Evolutionary conservation across 2,329 filamentous ascomycete genomes (phyloP).

Genomic region (Zalaria sp.): DNA sequence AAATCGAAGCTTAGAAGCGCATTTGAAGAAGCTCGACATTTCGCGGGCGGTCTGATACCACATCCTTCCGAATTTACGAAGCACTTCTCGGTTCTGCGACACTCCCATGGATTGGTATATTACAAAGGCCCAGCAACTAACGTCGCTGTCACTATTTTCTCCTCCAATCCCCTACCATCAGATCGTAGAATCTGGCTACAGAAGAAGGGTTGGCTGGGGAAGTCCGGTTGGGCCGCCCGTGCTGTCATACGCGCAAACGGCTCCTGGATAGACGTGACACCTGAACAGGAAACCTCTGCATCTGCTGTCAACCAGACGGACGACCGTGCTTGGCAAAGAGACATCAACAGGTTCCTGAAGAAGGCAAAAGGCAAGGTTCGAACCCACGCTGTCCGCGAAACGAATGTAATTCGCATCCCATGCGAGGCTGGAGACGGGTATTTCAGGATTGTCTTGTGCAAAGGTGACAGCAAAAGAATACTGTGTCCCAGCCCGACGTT

Average conservation of each 20-base stretch:
- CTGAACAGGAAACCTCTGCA: conserved; percentile 30
- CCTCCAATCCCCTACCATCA: conserved; percentile 39
- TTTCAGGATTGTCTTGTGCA: too few species aligned
- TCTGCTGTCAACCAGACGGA: conserved; percentile 41
- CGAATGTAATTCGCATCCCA: too few species aligned
- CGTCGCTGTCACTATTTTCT: conserved; percentile 50
- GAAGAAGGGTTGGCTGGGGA: conserved; percentile 52
- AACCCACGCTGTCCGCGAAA: too few species aligned
- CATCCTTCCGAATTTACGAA: too few species aligned
- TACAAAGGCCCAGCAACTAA: conserved; percentile 44
- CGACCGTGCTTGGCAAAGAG: conserved; percentile 54
- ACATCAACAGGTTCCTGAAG: conserved; percentile 49
- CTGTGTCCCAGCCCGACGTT: too few species aligned
- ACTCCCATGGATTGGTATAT: too few species aligned
- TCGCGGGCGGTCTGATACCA: too few species aligned
- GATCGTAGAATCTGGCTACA: conserved; percentile 54
- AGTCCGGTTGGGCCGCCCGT: conserved; percentile 53
- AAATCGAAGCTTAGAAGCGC: too few species aligned
- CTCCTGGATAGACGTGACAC: conserved; percentile 56
- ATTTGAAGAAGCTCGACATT: too few species aligned
- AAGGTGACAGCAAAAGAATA: too few species aligned
- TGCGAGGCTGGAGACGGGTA: too few species aligned
- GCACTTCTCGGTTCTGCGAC: too few species aligned
- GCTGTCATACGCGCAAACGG: conserved; percentile 44
- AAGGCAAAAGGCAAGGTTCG: conserved; percentile 23